Conservation (phyloP, 345 rosid genomes). For the Schrenkiella parvula region DNA sequence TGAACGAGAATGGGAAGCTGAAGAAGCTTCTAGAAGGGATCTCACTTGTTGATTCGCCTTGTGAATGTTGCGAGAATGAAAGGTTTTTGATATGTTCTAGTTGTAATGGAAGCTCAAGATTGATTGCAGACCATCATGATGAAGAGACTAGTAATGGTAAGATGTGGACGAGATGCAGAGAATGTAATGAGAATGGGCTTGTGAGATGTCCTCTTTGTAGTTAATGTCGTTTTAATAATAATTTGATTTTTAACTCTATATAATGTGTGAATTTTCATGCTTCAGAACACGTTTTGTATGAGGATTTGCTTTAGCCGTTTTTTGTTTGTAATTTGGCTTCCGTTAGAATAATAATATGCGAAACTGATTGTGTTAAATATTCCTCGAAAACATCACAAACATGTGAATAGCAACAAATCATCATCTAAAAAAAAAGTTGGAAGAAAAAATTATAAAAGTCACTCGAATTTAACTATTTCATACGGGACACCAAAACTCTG, state of each 20-base stretch:
- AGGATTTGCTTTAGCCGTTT: neutral
- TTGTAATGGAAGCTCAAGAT: constrained; percentile 73
- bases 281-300: neutral
- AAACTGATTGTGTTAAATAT: neutral
- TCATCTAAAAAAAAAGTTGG: neutral
- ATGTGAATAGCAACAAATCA: neutral
- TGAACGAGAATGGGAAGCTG: constrained; percentile 83
- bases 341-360: neutral
- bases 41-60: constrained; percentile 29
- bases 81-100: constrained; percentile 61
- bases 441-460: neutral
- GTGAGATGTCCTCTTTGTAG: constrained; percentile 58
- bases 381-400: neutral
- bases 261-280: neutral
- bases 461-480: constrained; percentile 17
- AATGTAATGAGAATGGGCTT: constrained; percentile 86
- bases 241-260: neutral
- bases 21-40: constrained; percentile 55
- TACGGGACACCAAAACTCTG: constrained; percentile 23
- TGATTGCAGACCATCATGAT: constrained; percentile 23
- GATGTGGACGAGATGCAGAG: constrained; percentile 44
- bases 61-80: constrained; percentile 49
- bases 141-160: constrained; percentile 26
- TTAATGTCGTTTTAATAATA: neutral
- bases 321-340: neutral